These are phyloP conservation scores for Beta lomatogona DNA, from an alignment of 179 eudicot genomes.

Conservation along the genomic window DNA sequence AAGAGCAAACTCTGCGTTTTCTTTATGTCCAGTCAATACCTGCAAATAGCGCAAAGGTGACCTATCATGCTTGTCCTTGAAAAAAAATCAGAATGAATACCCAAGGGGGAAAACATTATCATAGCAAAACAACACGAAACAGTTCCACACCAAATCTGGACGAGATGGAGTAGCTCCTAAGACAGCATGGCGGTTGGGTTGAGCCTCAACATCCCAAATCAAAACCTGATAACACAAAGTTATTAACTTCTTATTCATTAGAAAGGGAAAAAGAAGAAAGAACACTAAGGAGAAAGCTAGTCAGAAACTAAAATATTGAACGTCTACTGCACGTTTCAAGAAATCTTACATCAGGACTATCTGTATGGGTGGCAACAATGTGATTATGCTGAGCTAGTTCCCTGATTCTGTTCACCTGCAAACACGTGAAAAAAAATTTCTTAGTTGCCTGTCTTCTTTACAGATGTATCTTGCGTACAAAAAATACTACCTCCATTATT, in stretches of 20 bases:
- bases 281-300: neutral
- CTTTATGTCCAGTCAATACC: constrained; percentile 87
- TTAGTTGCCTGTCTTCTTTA: neutral
- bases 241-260: constrained; percentile 3
- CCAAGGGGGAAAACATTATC: neutral
- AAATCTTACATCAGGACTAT: constrained; percentile 89
- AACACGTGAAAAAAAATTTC: neutral
- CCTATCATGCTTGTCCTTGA: neutral
- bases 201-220: constrained; percentile 95
- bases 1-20: constrained; percentile 94
- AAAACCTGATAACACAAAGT: constrained; percentile 51
- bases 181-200: constrained; percentile 87
- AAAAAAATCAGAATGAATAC: neutral
- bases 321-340: neutral
- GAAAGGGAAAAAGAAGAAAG: neutral
- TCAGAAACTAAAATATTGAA: neutral
- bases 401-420: constrained; percentile 94
- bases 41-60: constrained; percentile 30
- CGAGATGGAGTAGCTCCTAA: constrained; percentile 83
- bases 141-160: constrained; percentile 78
- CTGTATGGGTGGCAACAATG: constrained; percentile 96
- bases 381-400: constrained; percentile 97
- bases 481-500: no score
- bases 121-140: neutral
- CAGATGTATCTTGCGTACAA: neutral